Evolutionary conservation across 2,329 filamentous ascomycete species (phyloP).

Genomic region (Polytolypa hystricis): DNA sequence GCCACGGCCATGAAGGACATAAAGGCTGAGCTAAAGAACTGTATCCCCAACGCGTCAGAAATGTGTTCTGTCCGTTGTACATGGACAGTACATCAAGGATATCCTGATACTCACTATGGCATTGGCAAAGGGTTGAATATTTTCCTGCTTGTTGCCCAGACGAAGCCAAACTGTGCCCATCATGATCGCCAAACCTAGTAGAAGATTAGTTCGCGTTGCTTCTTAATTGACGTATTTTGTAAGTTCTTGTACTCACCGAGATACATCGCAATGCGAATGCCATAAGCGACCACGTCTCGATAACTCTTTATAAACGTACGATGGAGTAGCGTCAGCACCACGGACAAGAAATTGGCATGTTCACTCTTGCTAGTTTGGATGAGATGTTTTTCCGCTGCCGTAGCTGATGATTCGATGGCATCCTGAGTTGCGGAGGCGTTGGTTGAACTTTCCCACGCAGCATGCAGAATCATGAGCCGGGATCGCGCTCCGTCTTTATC

Average conservation of each 20-base stretch:
- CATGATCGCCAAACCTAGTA: constrained; percentile 59
- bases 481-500: constrained; percentile 36
- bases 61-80: too few species aligned
- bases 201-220: constrained; percentile 7
- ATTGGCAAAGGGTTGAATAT: constrained; percentile 73
- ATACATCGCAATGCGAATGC: constrained; percentile 75
- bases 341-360: constrained; percentile 32
- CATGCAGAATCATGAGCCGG: constrained; percentile 44
- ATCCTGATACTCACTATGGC: constrained; percentile 55
- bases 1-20: constrained; percentile 77
- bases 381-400: constrained; percentile 18
- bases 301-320: constrained; percentile 74
- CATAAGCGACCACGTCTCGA: constrained; percentile 73
- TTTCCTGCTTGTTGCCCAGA: constrained; percentile 54
- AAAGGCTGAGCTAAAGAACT: constrained; percentile 61
- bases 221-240: background rate
- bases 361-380: constrained; percentile 21
- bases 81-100: background rate
- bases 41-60: too few species aligned
- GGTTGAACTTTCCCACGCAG: constrained; percentile 44
- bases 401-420: constrained; percentile 16
- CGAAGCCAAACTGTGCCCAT: constrained; percentile 84
- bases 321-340: constrained; percentile 59
- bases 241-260: constrained; percentile 37
- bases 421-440: constrained; percentile 23